Base-by-base conservation (phyloP, 1,139 yeast species). In the Lodderomyces beijingensis region DNA sequence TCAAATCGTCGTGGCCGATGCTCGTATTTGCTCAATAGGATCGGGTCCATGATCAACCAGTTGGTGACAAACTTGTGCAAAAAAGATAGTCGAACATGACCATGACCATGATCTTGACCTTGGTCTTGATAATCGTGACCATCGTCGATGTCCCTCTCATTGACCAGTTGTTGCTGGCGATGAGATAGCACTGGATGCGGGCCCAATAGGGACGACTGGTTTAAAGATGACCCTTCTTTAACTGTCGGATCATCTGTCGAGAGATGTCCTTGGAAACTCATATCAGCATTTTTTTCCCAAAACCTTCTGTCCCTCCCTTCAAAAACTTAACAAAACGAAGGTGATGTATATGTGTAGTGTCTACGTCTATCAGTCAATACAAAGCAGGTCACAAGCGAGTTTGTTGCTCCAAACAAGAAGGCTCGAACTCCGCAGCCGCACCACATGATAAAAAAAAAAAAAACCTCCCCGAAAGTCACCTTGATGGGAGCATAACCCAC, bases 41-140 rank as follows among this genome's bases (percentile, higher is more conserved):
- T 47, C 2, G 74, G 73, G 46, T 68, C 73, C 15, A 67, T 64
- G 11, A 68, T 49, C 17, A 68, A 45, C 74, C 74, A 68, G 44
- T 65, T 65, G 23, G 64, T 62, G 43, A 63, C 52, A 28, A 62
- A 47, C 26, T 46, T 33, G 22, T 52, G 54, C 9, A 45, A 20
- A 11, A 40, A 36, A 3, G 50, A 40, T 23, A 23, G 12, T 23
- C 14, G 10, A 6, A 19, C 10, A 19, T 9, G n/a, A 19, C n/a
- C 22, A 19, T 19, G n/a, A 19, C n/a, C 22, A 19, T 19, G 10
- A n/a, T n/a, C n/a, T n/a, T n/a, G n/a, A n/a, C n/a, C n/a, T n/a
- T n/a, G n/a, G n/a, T n/a, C n/a, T n/a, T n/a, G n/a, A n/a, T n/a
- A n/a, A 19, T 19, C 10, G 21, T 19, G 9, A 19, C 7, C 7